These are phyloP conservation scores for Phylloporus rhodoxanthus DNA, from an alignment of 768 basidiomycete genomes.

Conservation along the genomic window DNA sequence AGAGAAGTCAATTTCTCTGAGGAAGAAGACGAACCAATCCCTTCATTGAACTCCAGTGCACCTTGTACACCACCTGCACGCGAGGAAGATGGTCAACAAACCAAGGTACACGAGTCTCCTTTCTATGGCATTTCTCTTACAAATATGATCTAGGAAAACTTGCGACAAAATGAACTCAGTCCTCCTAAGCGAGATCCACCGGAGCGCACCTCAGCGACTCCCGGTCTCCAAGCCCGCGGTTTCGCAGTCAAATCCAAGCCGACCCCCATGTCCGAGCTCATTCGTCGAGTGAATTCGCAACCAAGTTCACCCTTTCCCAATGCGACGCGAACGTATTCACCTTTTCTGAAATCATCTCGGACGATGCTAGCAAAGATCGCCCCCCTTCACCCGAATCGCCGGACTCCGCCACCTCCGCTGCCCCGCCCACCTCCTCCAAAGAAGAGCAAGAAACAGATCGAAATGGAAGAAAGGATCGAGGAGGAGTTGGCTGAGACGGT, in stretches of 20 bases:
- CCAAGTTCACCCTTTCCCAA: constrained; percentile 49
- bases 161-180: constrained; percentile 1
- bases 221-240: constrained; percentile 12
- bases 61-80: neutral
- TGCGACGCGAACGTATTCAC: constrained; percentile 45
- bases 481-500: constrained; percentile 69
- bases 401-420: constrained; percentile 65
- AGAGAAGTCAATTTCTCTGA: constrained; percentile 21
- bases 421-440: constrained; percentile 67
- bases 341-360: constrained; percentile 60
- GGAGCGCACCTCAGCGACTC: constrained; percentile 6
- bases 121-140: neutral
- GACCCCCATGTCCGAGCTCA: constrained; percentile 71
- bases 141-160: constrained; percentile 10
- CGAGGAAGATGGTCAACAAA: constrained; percentile 7
- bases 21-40: constrained; percentile 19
- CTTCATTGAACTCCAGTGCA: neutral
- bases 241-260: constrained; percentile 50
- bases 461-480: constrained; percentile 74
- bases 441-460: constrained; percentile 76
- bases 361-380: constrained; percentile 62
- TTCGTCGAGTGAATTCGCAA: constrained; percentile 62
- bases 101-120: constrained; percentile 11
- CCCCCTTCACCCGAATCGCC: constrained; percentile 68
- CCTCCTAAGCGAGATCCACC: constrained; percentile 1